These are phyloP conservation scores for Oenanthe javanica DNA, from an alignment of 140 eudicot genomes.

Conservation along the genomic window DNA sequence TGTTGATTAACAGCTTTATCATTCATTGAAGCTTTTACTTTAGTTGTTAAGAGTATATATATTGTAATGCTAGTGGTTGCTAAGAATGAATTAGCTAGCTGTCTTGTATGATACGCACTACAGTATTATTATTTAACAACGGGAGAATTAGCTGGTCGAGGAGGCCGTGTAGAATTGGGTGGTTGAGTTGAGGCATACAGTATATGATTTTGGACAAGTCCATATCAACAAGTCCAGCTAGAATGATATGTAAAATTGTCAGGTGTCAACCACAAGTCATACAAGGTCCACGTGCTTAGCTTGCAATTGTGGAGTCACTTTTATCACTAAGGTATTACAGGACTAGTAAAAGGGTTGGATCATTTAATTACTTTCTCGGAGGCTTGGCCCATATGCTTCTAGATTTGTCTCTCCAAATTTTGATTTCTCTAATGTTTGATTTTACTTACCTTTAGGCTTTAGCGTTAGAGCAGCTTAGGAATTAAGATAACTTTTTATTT, in stretches of 20 bases:
- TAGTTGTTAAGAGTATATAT: background rate
- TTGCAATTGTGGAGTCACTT: background rate
- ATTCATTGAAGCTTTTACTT: background rate
- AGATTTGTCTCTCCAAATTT: background rate
- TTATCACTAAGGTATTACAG: background rate
- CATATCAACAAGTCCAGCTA: slow-evolving; percentile 7
- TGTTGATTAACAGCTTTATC: background rate
- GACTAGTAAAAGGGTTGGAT: background rate
- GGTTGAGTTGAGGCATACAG: too few relatives aligned
- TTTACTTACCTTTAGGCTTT: too few relatives aligned
- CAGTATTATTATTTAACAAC: background rate
- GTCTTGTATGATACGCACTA: background rate
- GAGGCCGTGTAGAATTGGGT: too few relatives aligned
- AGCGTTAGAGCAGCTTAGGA: too few relatives aligned
- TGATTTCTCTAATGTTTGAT: background rate
- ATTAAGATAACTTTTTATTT: too few relatives aligned
- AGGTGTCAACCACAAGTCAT: background rate
- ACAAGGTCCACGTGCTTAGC: background rate
- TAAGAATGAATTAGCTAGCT: background rate
- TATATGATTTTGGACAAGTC: background rate
- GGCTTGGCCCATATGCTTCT: background rate
- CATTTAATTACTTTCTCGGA: background rate
- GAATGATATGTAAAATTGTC: background rate
- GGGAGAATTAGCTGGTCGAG: background rate
- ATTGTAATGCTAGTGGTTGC: background rate